phyloP scores from a whole-genome alignment of 192 early-diverging fungal species.

The Backusella mclennaniae region DNA sequence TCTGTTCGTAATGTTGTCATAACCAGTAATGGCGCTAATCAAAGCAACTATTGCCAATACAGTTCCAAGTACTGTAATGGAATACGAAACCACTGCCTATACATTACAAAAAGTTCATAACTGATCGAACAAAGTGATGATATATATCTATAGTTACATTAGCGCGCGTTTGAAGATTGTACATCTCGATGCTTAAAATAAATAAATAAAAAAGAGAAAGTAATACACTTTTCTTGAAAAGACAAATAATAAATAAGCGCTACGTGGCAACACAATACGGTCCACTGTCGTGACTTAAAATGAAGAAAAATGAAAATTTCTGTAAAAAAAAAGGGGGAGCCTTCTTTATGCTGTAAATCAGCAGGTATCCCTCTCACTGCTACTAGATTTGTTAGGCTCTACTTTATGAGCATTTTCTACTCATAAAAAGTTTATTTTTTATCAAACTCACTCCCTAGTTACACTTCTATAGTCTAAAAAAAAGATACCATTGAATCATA shows the following conservation, averaged over 20 bases:
- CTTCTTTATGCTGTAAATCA: background rate
- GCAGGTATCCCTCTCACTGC: background rate
- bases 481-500: too few relatives aligned
- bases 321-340: background rate
- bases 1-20: background rate
- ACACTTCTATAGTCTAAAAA: too few relatives aligned
- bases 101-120: background rate
- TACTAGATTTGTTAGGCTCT: background rate
- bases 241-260: background rate
- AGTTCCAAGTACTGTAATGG: constrained; percentile 17
- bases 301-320: background rate
- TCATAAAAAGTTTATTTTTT: background rate
- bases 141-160: constrained; percentile 19
- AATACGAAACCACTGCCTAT: constrained; percentile 27
- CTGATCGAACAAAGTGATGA: background rate
- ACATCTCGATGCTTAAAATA: constrained; percentile 17
- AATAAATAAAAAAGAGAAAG: background rate
- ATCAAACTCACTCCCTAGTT: background rate
- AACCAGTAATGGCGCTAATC: constrained; percentile 21
- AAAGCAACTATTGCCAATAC: constrained; percentile 29
- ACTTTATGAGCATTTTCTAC: background rate
- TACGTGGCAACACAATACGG: background rate
- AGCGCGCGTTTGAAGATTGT: constrained; percentile 31
- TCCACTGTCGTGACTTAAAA: background rate
- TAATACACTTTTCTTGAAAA: background rate